A percentile compares a stretch with the other conserved stretches of the same genome.
Conservation (phyloP, 2,329 filamentous ascomycete species). For the Fusarium sp. region DNA sequence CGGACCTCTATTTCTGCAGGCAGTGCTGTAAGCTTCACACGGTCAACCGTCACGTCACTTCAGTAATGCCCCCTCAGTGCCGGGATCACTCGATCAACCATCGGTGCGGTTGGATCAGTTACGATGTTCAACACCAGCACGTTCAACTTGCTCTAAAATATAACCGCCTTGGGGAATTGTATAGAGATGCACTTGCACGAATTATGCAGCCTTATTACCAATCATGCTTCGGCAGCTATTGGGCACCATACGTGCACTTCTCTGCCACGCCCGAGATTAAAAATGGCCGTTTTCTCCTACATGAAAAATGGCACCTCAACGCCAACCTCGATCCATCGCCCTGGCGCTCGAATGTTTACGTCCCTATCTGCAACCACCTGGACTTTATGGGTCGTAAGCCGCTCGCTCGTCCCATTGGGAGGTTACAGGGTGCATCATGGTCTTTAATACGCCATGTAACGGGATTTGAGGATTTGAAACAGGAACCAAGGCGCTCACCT, state of each 20-base stretch:
- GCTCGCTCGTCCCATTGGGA: not conserved
- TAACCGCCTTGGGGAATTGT: not conserved
- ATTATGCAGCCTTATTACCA: not conserved
- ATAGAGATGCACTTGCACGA: fast-evolving
- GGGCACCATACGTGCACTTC: fast-evolving
- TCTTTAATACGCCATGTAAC: not conserved
- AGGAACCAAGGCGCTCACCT: not conserved
- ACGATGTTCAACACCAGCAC: not conserved
- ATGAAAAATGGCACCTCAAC: not conserved
- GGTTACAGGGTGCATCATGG: not conserved
- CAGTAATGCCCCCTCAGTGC: fast-evolving
- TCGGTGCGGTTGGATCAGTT: not conserved
- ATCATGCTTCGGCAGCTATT: fast-evolving
- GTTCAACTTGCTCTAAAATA: not conserved
- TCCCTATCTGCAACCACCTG: not conserved
- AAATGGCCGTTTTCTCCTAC: not conserved
- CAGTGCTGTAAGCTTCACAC: not conserved
- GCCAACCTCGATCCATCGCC: fast-evolving
- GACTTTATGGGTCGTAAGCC: not conserved
- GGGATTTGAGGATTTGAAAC: fast-evolving
- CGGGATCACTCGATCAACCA: not conserved
- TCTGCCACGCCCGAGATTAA: not conserved
- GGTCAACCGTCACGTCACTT: fast-evolving
- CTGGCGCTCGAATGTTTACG: fast-evolving
- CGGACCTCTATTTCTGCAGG: not conserved